Conservation (phyloP, 257 asterid species). For the Linderniella brevidens region DNA sequence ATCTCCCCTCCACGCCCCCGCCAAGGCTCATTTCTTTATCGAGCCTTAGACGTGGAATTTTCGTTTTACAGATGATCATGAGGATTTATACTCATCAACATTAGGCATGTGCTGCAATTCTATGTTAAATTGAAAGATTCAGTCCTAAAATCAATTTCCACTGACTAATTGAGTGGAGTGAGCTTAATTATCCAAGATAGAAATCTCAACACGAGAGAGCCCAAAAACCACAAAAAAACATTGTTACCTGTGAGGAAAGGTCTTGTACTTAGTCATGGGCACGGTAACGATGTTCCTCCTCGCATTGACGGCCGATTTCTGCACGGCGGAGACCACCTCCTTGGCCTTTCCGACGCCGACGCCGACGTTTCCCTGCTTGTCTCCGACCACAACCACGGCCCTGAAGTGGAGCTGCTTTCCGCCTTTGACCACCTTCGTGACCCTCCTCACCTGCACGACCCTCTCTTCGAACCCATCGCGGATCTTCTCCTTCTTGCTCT, state of each 20-base stretch:
- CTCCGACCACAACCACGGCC: conserved; percentile 79
- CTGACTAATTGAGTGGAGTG: too few species aligned
- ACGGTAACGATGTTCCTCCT: conserved; percentile 59
- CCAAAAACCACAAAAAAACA: background rate
- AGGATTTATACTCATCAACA: too few species aligned
- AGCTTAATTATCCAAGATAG: too few species aligned
- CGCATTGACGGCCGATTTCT: conserved; percentile 75
- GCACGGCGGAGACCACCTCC: conserved; percentile 70
- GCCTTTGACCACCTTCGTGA: conserved; percentile 96
- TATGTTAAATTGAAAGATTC: too few species aligned
- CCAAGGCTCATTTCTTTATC: too few species aligned
- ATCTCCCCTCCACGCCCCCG: too few species aligned
- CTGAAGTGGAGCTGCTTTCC: conserved; percentile 86
- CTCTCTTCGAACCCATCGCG: conserved; percentile 89
- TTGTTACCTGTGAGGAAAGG: conserved; percentile 80
- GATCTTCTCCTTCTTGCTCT: conserved; percentile 44
- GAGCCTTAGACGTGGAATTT: too few species aligned
- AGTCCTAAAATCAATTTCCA: too few species aligned
- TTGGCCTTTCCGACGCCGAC: conserved; percentile 95
- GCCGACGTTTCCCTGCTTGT: conserved; percentile 80
- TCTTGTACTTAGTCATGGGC: conserved; percentile 82
- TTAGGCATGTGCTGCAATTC: too few species aligned
- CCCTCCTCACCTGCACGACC: conserved; percentile 85
- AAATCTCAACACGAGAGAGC: background rate
- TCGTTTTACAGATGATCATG: too few species aligned